A percentile compares a stretch with the other conserved stretches of the same genome.
phyloP scores from a whole-genome alignment of 441 rosid genomes.

The Pelargonium fulgidum region DNA sequence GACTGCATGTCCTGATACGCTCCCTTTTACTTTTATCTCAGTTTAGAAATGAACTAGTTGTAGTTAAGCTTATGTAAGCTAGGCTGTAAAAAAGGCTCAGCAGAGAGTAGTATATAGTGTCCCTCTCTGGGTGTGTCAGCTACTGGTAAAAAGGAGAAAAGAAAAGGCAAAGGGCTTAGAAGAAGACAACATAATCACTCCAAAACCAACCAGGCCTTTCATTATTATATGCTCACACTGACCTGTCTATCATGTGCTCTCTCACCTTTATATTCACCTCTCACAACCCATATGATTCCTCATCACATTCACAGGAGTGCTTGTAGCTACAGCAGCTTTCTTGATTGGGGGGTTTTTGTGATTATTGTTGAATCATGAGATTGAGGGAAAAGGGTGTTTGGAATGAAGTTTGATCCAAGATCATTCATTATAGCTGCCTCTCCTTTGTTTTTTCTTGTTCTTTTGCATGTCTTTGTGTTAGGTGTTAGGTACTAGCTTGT shows the following conservation, averaged over 20 bases:
- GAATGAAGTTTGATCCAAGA: conserved; percentile 80
- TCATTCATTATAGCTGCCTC: conserved; percentile 17
- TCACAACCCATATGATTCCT: conserved; percentile 16
- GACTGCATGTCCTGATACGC: no score
- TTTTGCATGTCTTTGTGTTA: background rate
- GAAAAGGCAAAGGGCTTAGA: conserved; percentile 18
- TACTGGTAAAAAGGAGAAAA: background rate
- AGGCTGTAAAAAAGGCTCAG: no score
- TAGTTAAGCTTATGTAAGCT: no score
- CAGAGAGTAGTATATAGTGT: no score
- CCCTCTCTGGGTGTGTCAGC: background rate
- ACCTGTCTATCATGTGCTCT: conserved; percentile 60
- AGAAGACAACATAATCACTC: conserved; percentile 58
- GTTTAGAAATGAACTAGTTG: no score
- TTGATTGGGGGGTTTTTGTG: background rate
- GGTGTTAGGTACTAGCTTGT: background rate
- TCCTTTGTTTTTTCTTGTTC: background rate
- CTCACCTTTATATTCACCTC: conserved; percentile 20
- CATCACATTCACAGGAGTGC: background rate
- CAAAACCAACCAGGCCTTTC: conserved; percentile 45
- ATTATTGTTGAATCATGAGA: conserved; percentile 38
- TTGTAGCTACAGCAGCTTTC: conserved; percentile 17
- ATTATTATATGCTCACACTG: conserved; percentile 31
- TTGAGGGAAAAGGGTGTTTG: conserved; percentile 47
- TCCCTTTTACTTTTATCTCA: no score